These are phyloP conservation scores for Aspergillus intermedius DNA, from an alignment of 2,329 filamentous ascomycete genomes.

Conservation along the genomic window DNA sequence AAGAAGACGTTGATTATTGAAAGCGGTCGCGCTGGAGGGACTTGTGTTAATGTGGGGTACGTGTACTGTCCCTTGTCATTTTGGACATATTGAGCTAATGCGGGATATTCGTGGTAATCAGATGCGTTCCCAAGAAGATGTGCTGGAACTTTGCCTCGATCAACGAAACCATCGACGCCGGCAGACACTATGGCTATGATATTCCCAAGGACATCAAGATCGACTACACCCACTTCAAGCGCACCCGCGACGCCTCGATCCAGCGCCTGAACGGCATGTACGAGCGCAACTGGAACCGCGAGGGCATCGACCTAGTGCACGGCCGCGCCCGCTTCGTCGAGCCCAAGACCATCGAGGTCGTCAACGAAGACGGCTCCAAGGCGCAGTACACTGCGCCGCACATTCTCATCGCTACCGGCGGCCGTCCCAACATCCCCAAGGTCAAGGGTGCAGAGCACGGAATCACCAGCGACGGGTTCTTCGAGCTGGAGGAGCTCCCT, in stretches of 20 bases:
- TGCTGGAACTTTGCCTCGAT: slow-evolving; percentile 48
- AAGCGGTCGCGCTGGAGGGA: slow-evolving; percentile 43
- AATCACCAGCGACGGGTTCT: slow-evolving; percentile 48
- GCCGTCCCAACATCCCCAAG: slow-evolving; percentile 39
- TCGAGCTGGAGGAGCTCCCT: slow-evolving; percentile 45
- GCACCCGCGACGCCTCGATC: slow-evolving; percentile 41
- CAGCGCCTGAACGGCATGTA: slow-evolving; percentile 43
- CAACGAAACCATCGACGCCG: slow-evolving; percentile 41
- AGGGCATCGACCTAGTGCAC: slow-evolving; percentile 46
- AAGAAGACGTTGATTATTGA: slow-evolving; percentile 48
- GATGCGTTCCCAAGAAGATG: slow-evolving; percentile 50
- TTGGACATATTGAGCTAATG: neutral
- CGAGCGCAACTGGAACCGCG: slow-evolving; percentile 45
- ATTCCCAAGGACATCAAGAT: slow-evolving; percentile 38
- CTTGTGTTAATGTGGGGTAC: slow-evolving; percentile 50
- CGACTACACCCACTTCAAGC: slow-evolving; percentile 44
- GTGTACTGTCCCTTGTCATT: slow-evolving; percentile 8
- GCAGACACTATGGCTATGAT: slow-evolving; percentile 44
- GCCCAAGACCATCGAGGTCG: slow-evolving; percentile 40
- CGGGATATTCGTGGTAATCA: neutral
- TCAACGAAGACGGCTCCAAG: slow-evolving; percentile 36
- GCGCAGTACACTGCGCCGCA: slow-evolving; percentile 39
- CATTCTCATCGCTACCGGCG: slow-evolving; percentile 45
- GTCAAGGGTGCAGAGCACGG: slow-evolving; percentile 44
- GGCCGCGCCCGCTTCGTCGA: slow-evolving; percentile 43